Base-by-base conservation (phyloP, 2,329 filamentous ascomycete genomes). In the Monilinia fructigena region DNA sequence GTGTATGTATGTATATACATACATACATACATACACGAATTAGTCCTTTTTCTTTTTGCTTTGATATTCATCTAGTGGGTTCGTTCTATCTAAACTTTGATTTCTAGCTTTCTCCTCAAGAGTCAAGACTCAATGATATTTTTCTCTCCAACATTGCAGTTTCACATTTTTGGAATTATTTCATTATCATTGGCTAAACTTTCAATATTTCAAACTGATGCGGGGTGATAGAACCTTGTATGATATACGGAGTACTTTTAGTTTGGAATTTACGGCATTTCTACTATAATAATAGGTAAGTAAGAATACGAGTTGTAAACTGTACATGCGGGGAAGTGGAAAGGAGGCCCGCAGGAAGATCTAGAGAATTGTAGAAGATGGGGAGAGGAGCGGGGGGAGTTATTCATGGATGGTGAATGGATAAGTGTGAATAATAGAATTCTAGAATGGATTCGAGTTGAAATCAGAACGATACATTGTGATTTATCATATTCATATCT, bases 101-200 rank as follows among this genome's bases (percentile, higher is more conserved):
- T 23, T 48, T n/a, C 23, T 16, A 23, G 35, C 40, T 31, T 40
- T 8, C 40, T 31, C 40, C 16, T n/a, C 18, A 47, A 28, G 55
- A 40, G 14, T 47, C 55, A 58, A 14, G 55, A 40, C 23, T 47
- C 55, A 58, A 14, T 10, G 11, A 59, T 59, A n/a, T 40, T 14
- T 31, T 47, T 35, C 56, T 35, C 56, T 50, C 42, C 56, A 38
- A 60, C 28, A 50, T 50, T 50, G 23, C 23, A 50, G 42, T 60
- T 50, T 38, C 45, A 60, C 6, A 38, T 4, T 7, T 4, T 28
- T 1, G 14, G 26, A 7, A 38, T 26, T 11, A 26, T 28, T 50
- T 20, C 14, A 20, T 23, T 10, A 38, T 38, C 4, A 60, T 60
- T 60, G 58, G 45, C 2, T 23, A 23, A 38, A 3, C 28, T 20